A percentile compares a stretch with the other conserved stretches of the same genome.
Conservation (phyloP, 768 basidiomycete species). For the Bullera alba region DNA sequence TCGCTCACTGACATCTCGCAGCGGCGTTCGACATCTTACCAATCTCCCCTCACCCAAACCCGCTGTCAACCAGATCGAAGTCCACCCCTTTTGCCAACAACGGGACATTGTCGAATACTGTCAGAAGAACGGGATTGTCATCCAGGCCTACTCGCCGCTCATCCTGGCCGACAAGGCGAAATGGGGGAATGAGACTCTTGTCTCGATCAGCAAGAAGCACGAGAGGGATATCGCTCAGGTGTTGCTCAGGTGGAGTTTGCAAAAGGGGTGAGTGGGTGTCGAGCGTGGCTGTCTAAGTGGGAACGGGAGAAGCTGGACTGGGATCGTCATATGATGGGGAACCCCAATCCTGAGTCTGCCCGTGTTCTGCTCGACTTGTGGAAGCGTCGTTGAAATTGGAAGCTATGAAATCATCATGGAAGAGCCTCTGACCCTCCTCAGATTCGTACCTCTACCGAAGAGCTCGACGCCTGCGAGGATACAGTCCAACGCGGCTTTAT, state of each 20-base stretch:
- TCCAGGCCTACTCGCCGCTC: constrained; percentile 42
- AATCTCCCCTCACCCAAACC: constrained; percentile 30
- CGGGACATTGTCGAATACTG: constrained; percentile 69
- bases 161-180: constrained; percentile 52
- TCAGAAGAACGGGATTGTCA: constrained; percentile 54
- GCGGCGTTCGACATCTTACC: constrained; percentile 41
- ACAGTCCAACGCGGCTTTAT: constrained; percentile 29
- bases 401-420: no score
- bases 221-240: constrained; percentile 47
- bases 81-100: constrained; percentile 63
- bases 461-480: constrained; percentile 66
- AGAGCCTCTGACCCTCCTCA: no score
- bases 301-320: no score
- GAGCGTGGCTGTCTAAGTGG: neutral
- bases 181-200: constrained; percentile 24
- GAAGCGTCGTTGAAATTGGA: no score
- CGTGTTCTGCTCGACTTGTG: no score
- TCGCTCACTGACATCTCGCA: constrained; percentile 2
- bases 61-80: constrained; percentile 41
- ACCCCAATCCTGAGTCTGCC: no score
- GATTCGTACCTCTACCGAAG: constrained; percentile 77
- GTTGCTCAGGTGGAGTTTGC: constrained; percentile 51
- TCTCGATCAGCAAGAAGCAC: constrained; percentile 28
- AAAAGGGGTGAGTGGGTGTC: constrained; percentile 47
- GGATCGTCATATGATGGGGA: no score